These are phyloP conservation scores for Teratosphaeria destructans DNA, from an alignment of 2,329 filamentous ascomycete species.

Conservation along the genomic window DNA sequence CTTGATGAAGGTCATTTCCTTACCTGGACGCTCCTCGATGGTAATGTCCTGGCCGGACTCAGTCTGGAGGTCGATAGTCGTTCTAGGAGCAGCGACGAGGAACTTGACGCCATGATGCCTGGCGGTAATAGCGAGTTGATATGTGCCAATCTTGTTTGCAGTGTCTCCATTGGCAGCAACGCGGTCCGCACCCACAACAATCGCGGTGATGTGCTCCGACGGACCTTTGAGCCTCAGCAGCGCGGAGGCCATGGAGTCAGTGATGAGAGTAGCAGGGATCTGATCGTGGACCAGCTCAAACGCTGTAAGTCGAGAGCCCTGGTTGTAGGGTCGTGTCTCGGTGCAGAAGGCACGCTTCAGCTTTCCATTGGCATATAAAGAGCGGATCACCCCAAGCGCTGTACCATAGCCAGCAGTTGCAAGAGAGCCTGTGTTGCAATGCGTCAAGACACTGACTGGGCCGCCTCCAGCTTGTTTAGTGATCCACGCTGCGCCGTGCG, in stretches of 20 bases:
- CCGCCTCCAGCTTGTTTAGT: slow-evolving; percentile 45
- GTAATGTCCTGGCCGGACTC: slow-evolving; percentile 67
- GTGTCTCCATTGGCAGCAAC: slow-evolving; percentile 96
- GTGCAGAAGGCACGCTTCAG: slow-evolving; percentile 87
- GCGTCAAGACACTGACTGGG: slow-evolving; percentile 75
- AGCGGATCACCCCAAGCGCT: slow-evolving; percentile 85
- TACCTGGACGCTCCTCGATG: slow-evolving; percentile 75
- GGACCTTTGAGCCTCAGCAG: slow-evolving; percentile 57
- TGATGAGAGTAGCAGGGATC: slow-evolving; percentile 84
- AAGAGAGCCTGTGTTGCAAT: slow-evolving; percentile 95
- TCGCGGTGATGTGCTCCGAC: slow-evolving; percentile 62
- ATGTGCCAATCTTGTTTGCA: slow-evolving; percentile 97
- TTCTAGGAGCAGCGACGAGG: slow-evolving; percentile 86
- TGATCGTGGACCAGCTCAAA: slow-evolving; percentile 93
- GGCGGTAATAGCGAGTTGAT: slow-evolving; percentile 82
- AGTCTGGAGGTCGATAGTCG: slow-evolving; percentile 81
- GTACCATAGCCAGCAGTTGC: slow-evolving; percentile 98
- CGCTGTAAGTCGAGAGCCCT: slow-evolving; percentile 86
- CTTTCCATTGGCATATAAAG: slow-evolving; percentile 54
- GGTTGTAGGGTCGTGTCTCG: slow-evolving; percentile 95
- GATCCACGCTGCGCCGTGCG: slow-evolving; percentile 76
- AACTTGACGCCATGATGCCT: slow-evolving; percentile 85
- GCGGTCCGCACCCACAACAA: slow-evolving; percentile 89
- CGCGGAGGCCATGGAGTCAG: slow-evolving; percentile 91
- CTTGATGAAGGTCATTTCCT: slow-evolving; percentile 75